These are phyloP conservation scores for Pseudogymnoascus sp. DNA, from an alignment of 2,329 filamentous ascomycete species.

Conservation along the genomic window DNA sequence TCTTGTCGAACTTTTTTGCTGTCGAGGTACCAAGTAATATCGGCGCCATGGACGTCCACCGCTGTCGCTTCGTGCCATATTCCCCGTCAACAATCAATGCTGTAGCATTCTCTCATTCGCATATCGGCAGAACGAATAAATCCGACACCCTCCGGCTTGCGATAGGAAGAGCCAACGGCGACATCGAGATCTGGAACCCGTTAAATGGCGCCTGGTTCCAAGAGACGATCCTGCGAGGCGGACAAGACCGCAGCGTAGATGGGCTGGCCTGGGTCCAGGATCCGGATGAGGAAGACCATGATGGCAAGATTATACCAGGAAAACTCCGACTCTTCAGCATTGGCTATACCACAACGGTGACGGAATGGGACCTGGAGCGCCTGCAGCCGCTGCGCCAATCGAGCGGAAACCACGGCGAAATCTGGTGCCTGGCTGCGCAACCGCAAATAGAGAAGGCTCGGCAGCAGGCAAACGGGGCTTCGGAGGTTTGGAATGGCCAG, in stretches of 20 bases:
- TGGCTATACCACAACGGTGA: constrained; percentile 83
- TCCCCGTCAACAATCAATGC: constrained; percentile 89
- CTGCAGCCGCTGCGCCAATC: constrained; percentile 72
- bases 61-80: constrained; percentile 90
- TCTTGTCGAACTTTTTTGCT: constrained; percentile 12
- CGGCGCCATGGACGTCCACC: constrained; percentile 79
- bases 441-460: constrained; percentile 37
- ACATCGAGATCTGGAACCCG: constrained; percentile 98
- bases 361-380: constrained; percentile 86
- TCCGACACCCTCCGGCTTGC: constrained; percentile 66
- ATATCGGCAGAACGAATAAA: constrained; percentile 40
- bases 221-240: constrained; percentile 76
- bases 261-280: constrained; percentile 88
- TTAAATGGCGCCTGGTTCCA: constrained; percentile 70
- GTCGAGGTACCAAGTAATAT: constrained; percentile 9
- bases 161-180: constrained; percentile 85
- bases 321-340: constrained; percentile 89
- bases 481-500: constrained; percentile 30
- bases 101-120: constrained; percentile 81
- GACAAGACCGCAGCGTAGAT: constrained; percentile 79
- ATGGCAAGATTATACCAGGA: constrained; percentile 56
- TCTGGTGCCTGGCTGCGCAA: constrained; percentile 92
- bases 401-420: constrained; percentile 87
- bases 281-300: constrained; percentile 58
- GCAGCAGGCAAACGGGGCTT: constrained; percentile 25